Percentiles rank a stretch among this genome's conserved stretches.
These are phyloP conservation scores for Anisogramma anomala DNA, from an alignment of 2,329 filamentous ascomycete genomes.

Conservation along the genomic window DNA sequence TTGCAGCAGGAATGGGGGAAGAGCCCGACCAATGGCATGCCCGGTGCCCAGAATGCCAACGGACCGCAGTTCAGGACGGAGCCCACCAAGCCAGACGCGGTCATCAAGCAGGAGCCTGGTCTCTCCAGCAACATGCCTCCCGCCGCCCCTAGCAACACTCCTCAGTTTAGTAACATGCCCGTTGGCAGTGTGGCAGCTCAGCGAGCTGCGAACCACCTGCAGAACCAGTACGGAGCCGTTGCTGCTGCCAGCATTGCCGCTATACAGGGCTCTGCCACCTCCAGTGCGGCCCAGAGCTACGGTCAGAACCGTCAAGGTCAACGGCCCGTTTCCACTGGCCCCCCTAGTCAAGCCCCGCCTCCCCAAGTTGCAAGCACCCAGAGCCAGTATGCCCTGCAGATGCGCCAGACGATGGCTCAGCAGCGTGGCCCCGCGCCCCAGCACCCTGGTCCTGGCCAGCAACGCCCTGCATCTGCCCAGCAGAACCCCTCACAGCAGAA, in stretches of 20 bases:
- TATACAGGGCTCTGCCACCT: too few relatives aligned
- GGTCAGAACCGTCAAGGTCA: slow-evolving; percentile 23
- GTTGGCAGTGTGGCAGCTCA: slow-evolving; percentile 31
- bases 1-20: slow-evolving; percentile 17
- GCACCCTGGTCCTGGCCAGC: background rate
- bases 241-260: slow-evolving; percentile 58
- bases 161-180: slow-evolving; percentile 2
- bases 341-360: slow-evolving; percentile 16
- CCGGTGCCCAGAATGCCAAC: slow-evolving; percentile 21
- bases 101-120: slow-evolving; percentile 37
- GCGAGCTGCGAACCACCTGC: slow-evolving; percentile 45
- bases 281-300: slow-evolving; percentile 45
- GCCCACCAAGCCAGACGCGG: slow-evolving; percentile 34
- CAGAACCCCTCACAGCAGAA: slow-evolving; percentile 26
- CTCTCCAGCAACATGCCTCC: slow-evolving; percentile 22
- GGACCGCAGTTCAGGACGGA: slow-evolving; percentile 39
- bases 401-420: slow-evolving; percentile 21
- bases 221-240: slow-evolving; percentile 48
- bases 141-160: slow-evolving; percentile 24
- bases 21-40: slow-evolving; percentile 19
- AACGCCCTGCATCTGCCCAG: slow-evolving; percentile 19
- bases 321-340: slow-evolving; percentile 16
- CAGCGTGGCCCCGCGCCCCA: slow-evolving; percentile 6
- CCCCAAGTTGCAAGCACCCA: slow-evolving; percentile 11
- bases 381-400: slow-evolving; percentile 24